phyloP scores from a whole-genome alignment of 192 early-diverging fungal species.

The Linnemannia hyalina region DNA sequence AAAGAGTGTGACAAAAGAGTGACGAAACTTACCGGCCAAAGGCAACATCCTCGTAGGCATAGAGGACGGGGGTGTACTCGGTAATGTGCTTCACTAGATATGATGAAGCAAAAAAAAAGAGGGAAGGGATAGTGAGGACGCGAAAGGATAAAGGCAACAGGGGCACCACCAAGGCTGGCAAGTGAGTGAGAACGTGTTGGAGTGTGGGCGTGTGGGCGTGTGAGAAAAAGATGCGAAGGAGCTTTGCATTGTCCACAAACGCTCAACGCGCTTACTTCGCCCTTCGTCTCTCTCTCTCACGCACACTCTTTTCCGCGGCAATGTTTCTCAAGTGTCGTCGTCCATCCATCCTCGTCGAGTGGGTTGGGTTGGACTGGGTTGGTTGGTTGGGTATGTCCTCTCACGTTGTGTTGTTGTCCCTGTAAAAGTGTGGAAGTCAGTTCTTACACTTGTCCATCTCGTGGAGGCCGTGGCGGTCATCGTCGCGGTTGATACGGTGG shows the following conservation, averaged over 20 bases:
- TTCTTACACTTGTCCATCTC: conserved; percentile 61
- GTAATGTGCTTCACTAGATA: conserved; percentile 55
- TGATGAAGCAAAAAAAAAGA: neutral
- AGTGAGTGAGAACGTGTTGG: neutral
- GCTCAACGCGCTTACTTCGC: neutral
- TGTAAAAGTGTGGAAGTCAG: neutral
- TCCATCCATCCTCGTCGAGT: neutral
- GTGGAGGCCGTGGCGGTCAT: conserved; percentile 59
- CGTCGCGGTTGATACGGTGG: conserved; percentile 40
- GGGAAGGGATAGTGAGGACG: neutral
- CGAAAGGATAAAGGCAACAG: neutral
- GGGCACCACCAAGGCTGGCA: neutral
- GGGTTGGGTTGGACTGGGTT: neutral
- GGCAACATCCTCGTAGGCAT: conserved; percentile 65
- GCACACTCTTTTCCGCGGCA: neutral
- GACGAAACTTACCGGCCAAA: conserved; percentile 50
- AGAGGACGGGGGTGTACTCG: conserved; percentile 60
- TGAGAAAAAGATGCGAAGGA: neutral
- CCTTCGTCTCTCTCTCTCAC: neutral
- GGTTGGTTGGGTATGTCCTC: neutral
- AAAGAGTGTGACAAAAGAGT: neutral
- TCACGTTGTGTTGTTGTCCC: neutral
- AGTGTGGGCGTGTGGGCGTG: neutral
- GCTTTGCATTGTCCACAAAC: too few species aligned
- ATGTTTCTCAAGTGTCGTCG: neutral